Base-by-base conservation (phyloP, 1,284 basidiomycete genomes). In the Ganoderma leucocontextum region DNA sequence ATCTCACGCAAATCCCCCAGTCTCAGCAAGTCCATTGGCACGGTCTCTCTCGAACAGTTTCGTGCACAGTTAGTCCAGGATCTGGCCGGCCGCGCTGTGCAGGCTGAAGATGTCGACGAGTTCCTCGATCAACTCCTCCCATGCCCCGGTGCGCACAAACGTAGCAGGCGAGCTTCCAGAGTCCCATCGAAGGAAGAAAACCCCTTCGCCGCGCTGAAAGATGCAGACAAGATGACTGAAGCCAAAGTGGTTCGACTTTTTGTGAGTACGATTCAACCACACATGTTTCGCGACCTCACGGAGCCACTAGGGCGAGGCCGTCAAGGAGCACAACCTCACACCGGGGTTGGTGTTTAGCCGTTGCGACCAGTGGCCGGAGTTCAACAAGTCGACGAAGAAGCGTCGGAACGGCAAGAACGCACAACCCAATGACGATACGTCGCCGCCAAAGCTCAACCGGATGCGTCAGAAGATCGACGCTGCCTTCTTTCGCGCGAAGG, bases 401-500 rank as follows among this genome's bases (percentile, higher is more conserved):
- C 29, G 29, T 29, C 19, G 19, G 13, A 47, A 47, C 12, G 17
- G 44, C 44, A 47, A 47, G 44, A 47, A 47, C 7, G 39, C 15
- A 47, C 6, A n/a, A 47, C 44, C 15, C 13, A 17, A 7, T n/a
- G 44, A 47, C 13, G 39, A 47, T 29, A 29, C 29, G 29, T 29
- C 29, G 29, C 29, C 29, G 44, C 44, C 44, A 7, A 47, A 47
- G 44, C 15, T 62, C 42, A 60, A 68, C 55, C 4, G 2, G 8
- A n/a, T 25, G 9, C 13, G 44, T 9, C 19, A 57, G 15, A 63
- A 65, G 44, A 44, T 62, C 53, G 60, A 65, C 29, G 64, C 61
- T 1, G 64, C 38, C 2, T 17, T 69, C 52, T 65, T 44, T 19
- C 53, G 47, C 19, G 33, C 25, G 17, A 60, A 19, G 25, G 1